These are phyloP conservation scores for Aureobasidium zeae DNA, from an alignment of 2,329 filamentous ascomycete genomes.

Conservation along the genomic window DNA sequence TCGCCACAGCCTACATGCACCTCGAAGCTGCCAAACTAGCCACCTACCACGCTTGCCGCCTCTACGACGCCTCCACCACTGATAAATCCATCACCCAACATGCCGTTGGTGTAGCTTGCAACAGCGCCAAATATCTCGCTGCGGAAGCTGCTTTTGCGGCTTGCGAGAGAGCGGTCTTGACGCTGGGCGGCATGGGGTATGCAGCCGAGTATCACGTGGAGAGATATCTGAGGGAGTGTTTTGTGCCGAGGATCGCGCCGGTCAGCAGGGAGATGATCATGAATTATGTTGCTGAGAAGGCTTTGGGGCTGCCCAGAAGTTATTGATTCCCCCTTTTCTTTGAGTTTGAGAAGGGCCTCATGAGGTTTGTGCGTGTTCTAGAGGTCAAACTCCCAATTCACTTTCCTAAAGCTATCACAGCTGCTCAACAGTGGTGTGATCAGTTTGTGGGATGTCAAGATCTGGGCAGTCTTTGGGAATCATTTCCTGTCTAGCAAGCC, in stretches of 20 bases:
- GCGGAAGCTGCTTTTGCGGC: slow-evolving; percentile 53
- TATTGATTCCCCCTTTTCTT: no score
- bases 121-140: slow-evolving; percentile 49
- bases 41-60: slow-evolving; percentile 50
- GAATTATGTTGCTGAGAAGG: slow-evolving; percentile 30
- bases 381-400: no score
- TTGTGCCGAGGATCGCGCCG: slow-evolving; percentile 51
- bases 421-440: no score
- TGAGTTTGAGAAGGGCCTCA: no score
- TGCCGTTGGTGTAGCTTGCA: slow-evolving; percentile 46
- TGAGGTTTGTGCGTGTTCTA: no score
- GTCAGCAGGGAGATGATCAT: slow-evolving; percentile 40
- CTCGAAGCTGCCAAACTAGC: slow-evolving; percentile 53
- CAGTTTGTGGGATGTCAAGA: no score
- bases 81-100: slow-evolving; percentile 35
- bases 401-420: no score
- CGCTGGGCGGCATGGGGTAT: slow-evolving; percentile 55
- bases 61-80: slow-evolving; percentile 45
- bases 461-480: no score
- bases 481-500: no score
- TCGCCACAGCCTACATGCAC: slow-evolving; percentile 56
- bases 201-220: slow-evolving; percentile 55
- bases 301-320: slow-evolving; percentile 56
- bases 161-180: slow-evolving; percentile 49
- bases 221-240: slow-evolving; percentile 49